phyloP scores from a whole-genome alignment of 768 basidiomycete genomes.

The Lenzites betulinus region DNA sequence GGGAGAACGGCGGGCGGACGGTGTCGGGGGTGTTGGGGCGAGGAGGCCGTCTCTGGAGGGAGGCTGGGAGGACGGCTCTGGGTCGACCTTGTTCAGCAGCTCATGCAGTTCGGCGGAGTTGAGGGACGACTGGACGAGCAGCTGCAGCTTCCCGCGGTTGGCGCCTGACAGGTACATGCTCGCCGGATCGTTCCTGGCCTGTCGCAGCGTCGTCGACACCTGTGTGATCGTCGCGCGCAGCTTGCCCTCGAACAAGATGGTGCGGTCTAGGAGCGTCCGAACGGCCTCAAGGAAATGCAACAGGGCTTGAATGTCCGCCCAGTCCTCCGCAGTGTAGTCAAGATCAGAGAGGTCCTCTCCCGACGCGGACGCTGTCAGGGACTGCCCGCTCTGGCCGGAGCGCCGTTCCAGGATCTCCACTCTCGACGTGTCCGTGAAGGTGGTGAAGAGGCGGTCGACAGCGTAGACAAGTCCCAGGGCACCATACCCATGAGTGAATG shows the following conservation, averaged over 20 bases:
- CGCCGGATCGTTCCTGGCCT: slow-evolving; percentile 54
- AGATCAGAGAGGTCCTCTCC: slow-evolving; percentile 73
- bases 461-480: slow-evolving; percentile 70
- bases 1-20: slow-evolving; percentile 35
- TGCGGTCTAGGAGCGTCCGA: slow-evolving; percentile 67
- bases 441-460: slow-evolving; percentile 67
- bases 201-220: slow-evolving; percentile 58
- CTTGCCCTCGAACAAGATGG: slow-evolving; percentile 69
- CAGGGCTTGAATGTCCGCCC: slow-evolving; percentile 81
- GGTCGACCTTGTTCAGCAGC: slow-evolving; percentile 56
- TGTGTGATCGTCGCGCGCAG: slow-evolving; percentile 60
- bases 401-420: slow-evolving; percentile 44
- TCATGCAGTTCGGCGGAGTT: slow-evolving; percentile 77
- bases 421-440: slow-evolving; percentile 70
- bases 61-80: slow-evolving; percentile 34
- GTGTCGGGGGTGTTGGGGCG: slow-evolving; percentile 21
- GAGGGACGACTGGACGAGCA: slow-evolving; percentile 82
- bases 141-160: slow-evolving; percentile 65
- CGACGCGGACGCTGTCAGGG: slow-evolving; percentile 37
- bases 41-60: slow-evolving; percentile 21
- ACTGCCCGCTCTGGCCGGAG: slow-evolving; percentile 17
- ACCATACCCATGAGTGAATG: slow-evolving; percentile 91
- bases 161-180: slow-evolving; percentile 50
- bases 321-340: slow-evolving; percentile 86
- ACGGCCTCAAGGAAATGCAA: slow-evolving; percentile 85